Conservation (phyloP, 139 green algal species). For the Pycnococcus provasolii region DNA sequence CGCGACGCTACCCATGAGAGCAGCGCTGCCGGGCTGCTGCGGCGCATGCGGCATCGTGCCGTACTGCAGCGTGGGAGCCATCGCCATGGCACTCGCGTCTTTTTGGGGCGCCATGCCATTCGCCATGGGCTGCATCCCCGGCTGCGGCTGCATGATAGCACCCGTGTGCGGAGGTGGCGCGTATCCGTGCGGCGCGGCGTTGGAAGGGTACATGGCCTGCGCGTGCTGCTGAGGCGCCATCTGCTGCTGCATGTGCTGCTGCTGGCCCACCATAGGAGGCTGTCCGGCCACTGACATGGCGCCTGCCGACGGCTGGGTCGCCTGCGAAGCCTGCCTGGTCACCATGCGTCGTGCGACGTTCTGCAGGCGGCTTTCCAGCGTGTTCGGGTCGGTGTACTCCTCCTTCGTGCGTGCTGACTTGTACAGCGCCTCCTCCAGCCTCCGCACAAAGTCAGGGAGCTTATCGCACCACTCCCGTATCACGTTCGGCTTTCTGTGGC, state of each 20-base stretch:
- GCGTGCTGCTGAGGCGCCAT: slow-evolving; percentile 12
- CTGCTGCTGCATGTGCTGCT: slow-evolving; percentile 13
- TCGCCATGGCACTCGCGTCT: too few relatives aligned
- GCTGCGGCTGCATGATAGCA: neutral
- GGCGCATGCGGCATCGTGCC: too few relatives aligned
- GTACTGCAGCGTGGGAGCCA: too few relatives aligned
- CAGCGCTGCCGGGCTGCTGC: too few relatives aligned
- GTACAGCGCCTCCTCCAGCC: slow-evolving; percentile 72
- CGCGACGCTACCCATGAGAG: too few relatives aligned
- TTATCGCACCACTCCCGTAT: slow-evolving; percentile 44
- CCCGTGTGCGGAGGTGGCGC: neutral
- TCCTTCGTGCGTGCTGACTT: slow-evolving; percentile 57
- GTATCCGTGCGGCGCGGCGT: neutral
- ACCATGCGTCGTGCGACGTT: slow-evolving; percentile 55
- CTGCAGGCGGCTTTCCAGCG: slow-evolving; percentile 73
- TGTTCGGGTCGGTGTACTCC: slow-evolving; percentile 63
- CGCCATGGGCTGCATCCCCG: neutral
- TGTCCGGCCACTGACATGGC: too few relatives aligned
- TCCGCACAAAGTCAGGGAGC: slow-evolving; percentile 70
- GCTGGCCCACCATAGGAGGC: slow-evolving; percentile 4
- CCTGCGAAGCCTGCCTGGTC: neutral
- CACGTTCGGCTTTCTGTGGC: slow-evolving; percentile 18
- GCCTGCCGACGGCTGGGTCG: too few relatives aligned
- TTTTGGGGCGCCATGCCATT: neutral
- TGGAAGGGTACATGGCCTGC: neutral